Evolutionary conservation across 768 basidiomycete species (phyloP), one percentile per base, ranked within the genome.

Genomic region (Termitomyces bulborhizus): DNA sequence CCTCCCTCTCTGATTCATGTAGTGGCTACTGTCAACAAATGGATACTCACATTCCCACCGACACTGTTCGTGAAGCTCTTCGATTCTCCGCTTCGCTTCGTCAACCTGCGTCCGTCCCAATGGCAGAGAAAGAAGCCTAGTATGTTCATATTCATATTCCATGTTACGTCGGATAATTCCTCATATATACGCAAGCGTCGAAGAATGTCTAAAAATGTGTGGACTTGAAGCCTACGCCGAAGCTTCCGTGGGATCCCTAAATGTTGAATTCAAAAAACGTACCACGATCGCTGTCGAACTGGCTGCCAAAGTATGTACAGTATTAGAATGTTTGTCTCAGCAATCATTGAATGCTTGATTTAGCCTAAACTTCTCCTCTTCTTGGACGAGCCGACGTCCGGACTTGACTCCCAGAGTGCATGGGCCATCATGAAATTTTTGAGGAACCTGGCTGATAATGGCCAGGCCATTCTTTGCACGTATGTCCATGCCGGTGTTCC

Each of bases 391-490:
- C 93, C 93, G 0, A 95, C 93, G 3, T 86, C 89, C 26, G 91
- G 92, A 34, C 75, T 94, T 15, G 90, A 93, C 66, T 91, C 90
- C 3, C 90, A 92, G 68, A 88, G 85, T 52, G 90, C 91, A 2
- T 90, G 90, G 89, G 85, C 85, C 4, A 90, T 93, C 58, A 72
- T 91, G 51, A 70, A 76, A 2, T 90, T 94, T 73, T 72, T 94
- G 43, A 76, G 85, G 9, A 78, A 83, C 45, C 81, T 94, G 31
- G 90, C 91, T 7, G 79, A 88, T 56, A 82, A 80, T 57, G 93
- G 93, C 1, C 92, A 93, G 65, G 87, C 90, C 32, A 93, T 95
- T 60, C 73, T 95, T n/a, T 94, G 92, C 84, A 95, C 90, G 76
- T 85, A 62, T 49, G 83, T 72, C 29, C 37, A 47, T 46, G 16